phyloP scores from a whole-genome alignment of 768 basidiomycete genomes.

The Podaxis carcinomalis region DNA sequence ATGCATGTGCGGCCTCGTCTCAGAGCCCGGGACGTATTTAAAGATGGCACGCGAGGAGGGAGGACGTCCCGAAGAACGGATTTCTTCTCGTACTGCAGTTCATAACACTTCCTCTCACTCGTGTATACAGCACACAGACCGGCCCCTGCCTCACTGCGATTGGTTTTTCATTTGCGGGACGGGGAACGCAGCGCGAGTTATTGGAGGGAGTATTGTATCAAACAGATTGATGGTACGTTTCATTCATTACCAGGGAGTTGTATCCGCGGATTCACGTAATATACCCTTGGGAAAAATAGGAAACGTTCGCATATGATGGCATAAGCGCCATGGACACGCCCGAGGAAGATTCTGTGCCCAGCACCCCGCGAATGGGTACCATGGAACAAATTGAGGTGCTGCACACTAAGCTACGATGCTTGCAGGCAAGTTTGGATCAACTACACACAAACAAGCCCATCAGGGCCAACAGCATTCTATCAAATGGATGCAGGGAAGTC shows the following conservation, averaged over 20 bases:
- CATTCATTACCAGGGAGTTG: not conserved
- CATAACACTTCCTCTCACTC: not conserved
- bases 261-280: not conserved
- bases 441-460: not conserved
- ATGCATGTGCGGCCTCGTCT: not conserved
- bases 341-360: slow-evolving; percentile 2
- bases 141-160: not conserved
- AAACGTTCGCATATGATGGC: not conserved
- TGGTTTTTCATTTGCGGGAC: not conserved
- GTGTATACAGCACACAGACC: not conserved
- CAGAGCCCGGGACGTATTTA: not conserved
- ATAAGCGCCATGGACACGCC: not conserved
- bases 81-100: not conserved
- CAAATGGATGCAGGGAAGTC: not conserved
- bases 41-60: not conserved
- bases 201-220: not conserved
- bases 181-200: not conserved
- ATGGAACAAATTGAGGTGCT: not conserved
- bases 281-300: not conserved
- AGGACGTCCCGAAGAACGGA: not conserved
- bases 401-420: not conserved
- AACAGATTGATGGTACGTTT: not conserved
- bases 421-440: not conserved
- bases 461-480: not conserved
- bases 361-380: not conserved